Evolutionary conservation across 108 stramenopile species (phyloP), one percentile per base, ranked within the genome.

Genomic region (Pinguiococcus pyrenoidosus): DNA sequence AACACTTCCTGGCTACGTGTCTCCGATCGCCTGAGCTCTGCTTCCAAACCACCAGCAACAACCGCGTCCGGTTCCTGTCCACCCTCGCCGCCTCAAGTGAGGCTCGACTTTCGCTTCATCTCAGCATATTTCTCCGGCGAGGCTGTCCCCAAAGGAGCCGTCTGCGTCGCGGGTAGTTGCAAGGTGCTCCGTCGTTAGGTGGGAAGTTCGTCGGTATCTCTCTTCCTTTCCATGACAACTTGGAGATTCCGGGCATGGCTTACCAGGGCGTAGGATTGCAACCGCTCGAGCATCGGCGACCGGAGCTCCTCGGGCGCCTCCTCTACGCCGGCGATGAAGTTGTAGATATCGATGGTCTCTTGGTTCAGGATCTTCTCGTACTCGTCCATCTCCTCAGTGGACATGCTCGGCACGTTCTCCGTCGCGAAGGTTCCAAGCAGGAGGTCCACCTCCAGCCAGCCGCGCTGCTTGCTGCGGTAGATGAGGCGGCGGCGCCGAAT

Each of bases 291-390:
- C 53, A 63, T 63, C 23, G 41, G 49, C 32, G 58, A 41, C 29
- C 55, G 24, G 33, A 63, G 32, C 32, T 45, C 34, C 33, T 33
- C 47, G 4, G 58, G 58, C 12, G 29, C 21, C 20, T 40, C 47
- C 26, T 59, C 46, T 30, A 66, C 59, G 14, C 69, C 69, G 1
- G 91, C 85, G 47, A 99, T 66, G 35, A 92, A 80, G 63, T 94
- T 96, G 76, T 90, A 99, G 28, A 99, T 95, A 62, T 96, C 98
- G 50, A 99, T 86, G 4, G 98, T 99, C 61, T 99, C 95, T 62
- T 76, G 56, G 59, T 96, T 95, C 0, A 96, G 85, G 59, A 99
- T 89, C 34, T 68, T 63, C 64, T 99, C 95, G 62, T 83, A 96
- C 37, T 93, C 56, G 54, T 90, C 85, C 29, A 91, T 45, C 59